These are phyloP conservation scores for Paramarasmius palmivorus DNA, from an alignment of 1,284 basidiomycete genomes.

Conservation along the genomic window DNA sequence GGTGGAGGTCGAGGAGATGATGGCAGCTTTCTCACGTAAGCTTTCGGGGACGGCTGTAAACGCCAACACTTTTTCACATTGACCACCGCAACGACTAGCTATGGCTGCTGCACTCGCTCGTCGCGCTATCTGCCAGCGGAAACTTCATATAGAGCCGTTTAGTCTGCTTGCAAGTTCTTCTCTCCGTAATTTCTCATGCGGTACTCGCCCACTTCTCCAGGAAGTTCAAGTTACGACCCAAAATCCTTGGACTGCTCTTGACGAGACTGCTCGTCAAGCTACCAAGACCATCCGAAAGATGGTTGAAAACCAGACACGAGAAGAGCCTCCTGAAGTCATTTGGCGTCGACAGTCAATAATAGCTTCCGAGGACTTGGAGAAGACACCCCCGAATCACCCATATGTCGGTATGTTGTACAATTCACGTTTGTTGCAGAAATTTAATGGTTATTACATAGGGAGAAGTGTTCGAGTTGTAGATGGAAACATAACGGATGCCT, in stretches of 20 bases:
- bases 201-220: too few species aligned
- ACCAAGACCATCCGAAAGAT: too few species aligned
- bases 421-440: conserved; percentile 10
- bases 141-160: too few species aligned
- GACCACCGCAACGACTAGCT: neutral
- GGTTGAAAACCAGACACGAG: too few species aligned
- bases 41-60: neutral
- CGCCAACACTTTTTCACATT: neutral
- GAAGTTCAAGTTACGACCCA: too few species aligned
- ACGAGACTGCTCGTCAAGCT: too few species aligned
- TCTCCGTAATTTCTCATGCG: too few species aligned
- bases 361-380: conserved; percentile 22
- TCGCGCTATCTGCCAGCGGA: neutral
- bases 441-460: conserved; percentile 34
- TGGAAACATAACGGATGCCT: conserved; percentile 43
- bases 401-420: conserved; percentile 36
- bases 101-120: too few species aligned
- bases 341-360: conserved; percentile 32
- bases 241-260: too few species aligned
- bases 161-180: too few species aligned
- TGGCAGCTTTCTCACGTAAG: neutral
- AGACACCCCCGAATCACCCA: conserved; percentile 30
- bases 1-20: neutral
- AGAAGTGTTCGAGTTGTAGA: conserved; percentile 45
- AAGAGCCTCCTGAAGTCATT: too few species aligned